Evolutionary conservation across 371 early-diverging fungal species (phyloP).

Genomic region (Mycotypha africana): DNA sequence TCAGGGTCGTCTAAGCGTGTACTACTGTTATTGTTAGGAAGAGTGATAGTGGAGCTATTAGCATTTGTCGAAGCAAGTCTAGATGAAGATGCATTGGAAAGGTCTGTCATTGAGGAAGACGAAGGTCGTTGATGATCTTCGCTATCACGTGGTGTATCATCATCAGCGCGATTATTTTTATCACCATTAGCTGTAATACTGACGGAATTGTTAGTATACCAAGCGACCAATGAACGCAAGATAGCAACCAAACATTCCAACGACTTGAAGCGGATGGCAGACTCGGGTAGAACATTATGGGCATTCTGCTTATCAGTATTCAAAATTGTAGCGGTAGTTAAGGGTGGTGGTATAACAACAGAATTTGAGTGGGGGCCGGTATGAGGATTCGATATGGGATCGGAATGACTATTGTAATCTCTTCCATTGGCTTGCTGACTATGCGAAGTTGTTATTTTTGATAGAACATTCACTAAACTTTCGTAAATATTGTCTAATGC

Average conservation of each 20-base stretch:
- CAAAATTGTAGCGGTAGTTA: conserved; percentile 43
- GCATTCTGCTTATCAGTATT: conserved; percentile 44
- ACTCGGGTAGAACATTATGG: conserved; percentile 31
- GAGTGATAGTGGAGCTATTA: conserved; percentile 48
- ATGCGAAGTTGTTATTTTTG: conserved; percentile 47
- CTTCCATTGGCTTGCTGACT: conserved; percentile 17
- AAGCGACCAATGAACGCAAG: conserved; percentile 43
- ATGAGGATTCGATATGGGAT: conserved; percentile 9
- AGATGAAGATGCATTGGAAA: conserved; percentile 29
- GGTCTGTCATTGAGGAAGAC: conserved; percentile 14
- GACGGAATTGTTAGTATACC: conserved; percentile 47
- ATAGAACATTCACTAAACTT: conserved; percentile 49
- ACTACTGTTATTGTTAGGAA: conserved; percentile 9
- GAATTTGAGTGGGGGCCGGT: conserved; percentile 12
- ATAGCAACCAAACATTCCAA: conserved; percentile 54
- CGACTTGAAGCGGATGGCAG: conserved; percentile 44
- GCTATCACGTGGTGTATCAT: conserved; percentile 41
- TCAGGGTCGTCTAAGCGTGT: conserved; percentile 69
- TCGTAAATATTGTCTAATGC: conserved; percentile 53
- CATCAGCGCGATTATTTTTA: conserved; percentile 16
- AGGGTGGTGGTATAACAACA: conserved; percentile 41
- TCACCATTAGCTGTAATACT: conserved; percentile 28
- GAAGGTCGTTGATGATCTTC: conserved; percentile 23
- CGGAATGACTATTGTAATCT: conserved; percentile 29
- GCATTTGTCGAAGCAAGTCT: conserved; percentile 53